Conservation (phyloP, 306 rosid species). For the Adenanthera pavonina region DNA sequence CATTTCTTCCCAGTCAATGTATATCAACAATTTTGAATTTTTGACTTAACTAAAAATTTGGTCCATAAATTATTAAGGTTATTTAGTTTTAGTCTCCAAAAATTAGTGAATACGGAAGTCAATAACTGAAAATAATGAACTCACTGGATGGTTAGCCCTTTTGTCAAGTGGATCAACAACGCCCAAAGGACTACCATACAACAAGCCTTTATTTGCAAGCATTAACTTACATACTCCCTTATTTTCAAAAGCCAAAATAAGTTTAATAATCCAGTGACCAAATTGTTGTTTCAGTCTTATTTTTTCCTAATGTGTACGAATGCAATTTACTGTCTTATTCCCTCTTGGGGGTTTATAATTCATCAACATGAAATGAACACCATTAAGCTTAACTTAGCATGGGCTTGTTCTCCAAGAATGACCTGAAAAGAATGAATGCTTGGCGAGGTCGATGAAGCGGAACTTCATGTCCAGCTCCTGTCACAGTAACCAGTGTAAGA, state of each 20-base stretch:
- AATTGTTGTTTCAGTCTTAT: slow-evolving; percentile 7
- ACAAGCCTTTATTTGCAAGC: neutral
- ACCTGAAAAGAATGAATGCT: slow-evolving; percentile 81
- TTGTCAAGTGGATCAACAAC: neutral
- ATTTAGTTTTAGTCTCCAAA: neutral
- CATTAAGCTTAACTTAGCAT: slow-evolving; percentile 53
- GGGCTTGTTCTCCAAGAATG: slow-evolving; percentile 84
- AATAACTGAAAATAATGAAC: neutral
- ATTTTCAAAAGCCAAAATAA: neutral
- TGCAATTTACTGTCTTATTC: slow-evolving; percentile 21
- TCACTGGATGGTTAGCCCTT: neutral
- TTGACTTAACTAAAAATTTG: slow-evolving; percentile 23
- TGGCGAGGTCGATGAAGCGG: slow-evolving; percentile 91
- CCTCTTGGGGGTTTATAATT: slow-evolving; percentile 40
- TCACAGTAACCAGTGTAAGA: slow-evolving; percentile 77
- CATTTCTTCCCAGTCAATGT: neutral
- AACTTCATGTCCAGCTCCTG: slow-evolving; percentile 97
- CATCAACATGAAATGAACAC: slow-evolving; percentile 42
- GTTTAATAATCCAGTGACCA: neutral
- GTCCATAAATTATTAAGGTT: neutral
- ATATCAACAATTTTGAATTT: neutral
- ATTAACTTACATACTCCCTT: neutral
- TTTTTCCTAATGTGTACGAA: slow-evolving; percentile 38
- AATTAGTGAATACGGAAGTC: neutral
- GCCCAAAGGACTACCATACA: neutral